Base-by-base conservation (phyloP, 2,329 filamentous ascomycete genomes). In the Calonectria pteridis region DNA sequence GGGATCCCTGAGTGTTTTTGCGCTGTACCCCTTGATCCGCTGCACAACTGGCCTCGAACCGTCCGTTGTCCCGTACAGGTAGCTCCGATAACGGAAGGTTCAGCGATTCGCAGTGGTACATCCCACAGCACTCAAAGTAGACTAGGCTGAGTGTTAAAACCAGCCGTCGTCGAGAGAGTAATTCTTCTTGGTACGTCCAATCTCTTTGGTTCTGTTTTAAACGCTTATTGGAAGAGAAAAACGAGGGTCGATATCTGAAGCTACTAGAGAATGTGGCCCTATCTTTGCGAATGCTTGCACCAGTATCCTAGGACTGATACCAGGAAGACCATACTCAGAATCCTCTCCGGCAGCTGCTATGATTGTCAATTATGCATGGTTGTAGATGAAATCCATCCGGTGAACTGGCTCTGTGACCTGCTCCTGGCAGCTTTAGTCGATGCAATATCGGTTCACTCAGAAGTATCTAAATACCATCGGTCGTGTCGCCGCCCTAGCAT, bases 341-440 rank as follows among this genome's bases (percentile, higher is more conserved):
- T 37, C 31, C 31, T 16, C 35, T 7, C 62, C 62, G 26, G 37
- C 62, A 49, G 62, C 37, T 43, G 67, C 58, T 35, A 70, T 70
- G 46, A 70, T 70, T 6, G 67, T 55, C 33, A 70, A 53, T n/a
- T 69, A 29, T n/a, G 67, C 67, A 9, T 69, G 53, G 40, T 51
- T 59, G 26, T 69, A 69, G n/a, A 69, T 69, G 16, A 62, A 31
- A 28, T 69, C 40, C 67, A 69, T 69, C 20, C 35, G 37, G 18
- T 33, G 53, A 16, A 69, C 67, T 37, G 63, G 53, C 23, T 63
- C 37, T 31, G 28, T 40, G 31, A 59, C 40, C 23, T 68, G 26
- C n/a, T 62, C 33, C 18, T 16, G 53, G 28, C 43, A 46, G n/a
- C 23, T 31, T 50, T 69, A 29, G 23, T 62, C n/a, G 13, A 69